Conservation (phyloP, 176 grass and related monocot genomes). For the Echinochloa phyllopogon region DNA sequence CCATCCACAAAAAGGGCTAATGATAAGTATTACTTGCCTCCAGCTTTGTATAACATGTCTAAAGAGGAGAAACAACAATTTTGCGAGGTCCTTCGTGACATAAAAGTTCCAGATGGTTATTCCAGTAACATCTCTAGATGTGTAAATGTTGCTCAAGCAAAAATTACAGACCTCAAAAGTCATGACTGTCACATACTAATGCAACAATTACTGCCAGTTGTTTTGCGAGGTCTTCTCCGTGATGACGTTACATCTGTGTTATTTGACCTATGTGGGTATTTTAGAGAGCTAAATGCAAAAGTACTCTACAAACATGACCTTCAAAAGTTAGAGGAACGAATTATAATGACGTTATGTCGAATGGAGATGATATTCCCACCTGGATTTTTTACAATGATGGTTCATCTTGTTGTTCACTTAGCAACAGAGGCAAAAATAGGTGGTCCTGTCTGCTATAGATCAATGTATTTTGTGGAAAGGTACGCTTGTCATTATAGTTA, state of each 20-base stretch:
- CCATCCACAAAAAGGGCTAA: constrained; percentile 11
- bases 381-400: neutral
- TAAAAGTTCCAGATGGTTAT: constrained; percentile 15
- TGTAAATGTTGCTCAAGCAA: neutral
- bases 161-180: constrained; percentile 11
- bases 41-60: constrained; percentile 2
- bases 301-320: neutral
- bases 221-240: neutral
- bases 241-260: neutral
- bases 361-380: neutral
- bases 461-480: neutral
- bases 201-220: neutral
- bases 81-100: neutral
- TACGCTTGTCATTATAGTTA: neutral
- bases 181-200: constrained; percentile 5
- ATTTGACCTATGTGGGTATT: neutral
- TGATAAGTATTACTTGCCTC: constrained; percentile 15
- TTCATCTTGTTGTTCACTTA: neutral
- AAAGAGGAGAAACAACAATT: neutral
- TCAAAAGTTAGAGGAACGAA: neutral
- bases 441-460: neutral
- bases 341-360: neutral
- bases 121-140: constrained; percentile 17
- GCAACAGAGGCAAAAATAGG: neutral
- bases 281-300: neutral